Evolutionary conservation across 371 early-diverging fungal genomes (phyloP).

Genomic region (Nosema granulosis): DNA sequence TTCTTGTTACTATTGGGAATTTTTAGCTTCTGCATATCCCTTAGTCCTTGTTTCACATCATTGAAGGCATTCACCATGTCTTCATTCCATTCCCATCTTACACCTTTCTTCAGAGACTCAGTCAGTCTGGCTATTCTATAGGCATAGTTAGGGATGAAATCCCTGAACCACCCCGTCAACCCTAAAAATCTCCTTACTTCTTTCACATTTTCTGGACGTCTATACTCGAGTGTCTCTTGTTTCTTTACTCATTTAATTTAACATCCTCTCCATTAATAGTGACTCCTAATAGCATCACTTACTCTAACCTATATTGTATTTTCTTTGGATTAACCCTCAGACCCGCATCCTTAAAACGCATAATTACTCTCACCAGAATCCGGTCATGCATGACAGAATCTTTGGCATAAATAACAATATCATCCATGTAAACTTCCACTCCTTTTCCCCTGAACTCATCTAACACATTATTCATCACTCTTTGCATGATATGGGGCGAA

Average conservation of each 20-base stretch:
- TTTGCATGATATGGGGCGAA: constrained; percentile 51
- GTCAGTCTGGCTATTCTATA: not conserved
- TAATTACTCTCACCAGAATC: constrained; percentile 9
- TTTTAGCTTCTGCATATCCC: not conserved
- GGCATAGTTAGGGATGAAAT: constrained; percentile 13
- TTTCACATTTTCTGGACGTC: constrained; percentile 4
- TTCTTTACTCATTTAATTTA: constrained; percentile 25
- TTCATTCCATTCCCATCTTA: constrained; percentile 25
- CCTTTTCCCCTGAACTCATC: not conserved
- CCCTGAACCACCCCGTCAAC: not conserved
- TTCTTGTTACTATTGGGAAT: constrained; percentile 39
- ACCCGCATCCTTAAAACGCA: not conserved
- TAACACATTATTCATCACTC: constrained; percentile 46
- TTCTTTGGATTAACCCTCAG: not conserved
- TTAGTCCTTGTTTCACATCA: not conserved
- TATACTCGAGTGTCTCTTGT: constrained; percentile 17
- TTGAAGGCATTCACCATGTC: not conserved
- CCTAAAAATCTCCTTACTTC: constrained; percentile 18
- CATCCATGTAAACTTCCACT: constrained; percentile 17
- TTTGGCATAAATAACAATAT: constrained; percentile 38
- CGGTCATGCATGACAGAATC: constrained; percentile 36
- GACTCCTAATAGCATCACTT: constrained; percentile 48
- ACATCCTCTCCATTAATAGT: constrained; percentile 10
- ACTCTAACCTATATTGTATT: not conserved
- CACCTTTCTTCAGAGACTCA: constrained; percentile 8